A percentile compares a stretch with the other conserved stretches of the same genome.
These are phyloP conservation scores for Aspergillus unguis DNA, from an alignment of 2,329 filamentous ascomycete species.

Conservation along the genomic window DNA sequence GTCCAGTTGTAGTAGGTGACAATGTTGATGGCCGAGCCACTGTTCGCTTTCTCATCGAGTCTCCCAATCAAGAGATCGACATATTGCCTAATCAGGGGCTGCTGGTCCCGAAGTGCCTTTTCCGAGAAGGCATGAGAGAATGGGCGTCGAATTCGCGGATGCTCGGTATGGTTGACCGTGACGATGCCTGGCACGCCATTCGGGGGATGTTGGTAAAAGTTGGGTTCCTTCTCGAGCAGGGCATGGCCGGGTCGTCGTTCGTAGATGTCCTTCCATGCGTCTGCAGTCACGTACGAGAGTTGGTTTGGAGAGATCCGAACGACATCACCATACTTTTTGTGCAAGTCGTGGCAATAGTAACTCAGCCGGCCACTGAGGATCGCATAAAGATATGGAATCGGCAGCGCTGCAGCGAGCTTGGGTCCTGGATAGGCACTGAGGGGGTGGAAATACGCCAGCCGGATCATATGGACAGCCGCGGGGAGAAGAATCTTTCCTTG, in stretches of 20 bases:
- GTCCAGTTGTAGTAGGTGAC: conserved; percentile 12
- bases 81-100: conserved; percentile 30
- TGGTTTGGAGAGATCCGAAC: conserved; percentile 43
- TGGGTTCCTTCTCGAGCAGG: not conserved
- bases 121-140: conserved; percentile 38
- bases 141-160: conserved; percentile 31
- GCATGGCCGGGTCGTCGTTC: not conserved
- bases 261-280: conserved; percentile 33
- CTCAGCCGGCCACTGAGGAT: too few relatives aligned
- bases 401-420: too few relatives aligned
- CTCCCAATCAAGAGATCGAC: conserved; percentile 27
- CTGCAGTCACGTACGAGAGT: conserved; percentile 31
- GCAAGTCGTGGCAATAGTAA: conserved; percentile 14
- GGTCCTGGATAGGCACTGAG: too few relatives aligned
- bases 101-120: conserved; percentile 32
- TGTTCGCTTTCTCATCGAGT: conserved; percentile 3
- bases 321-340: conserved; percentile 28
- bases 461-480: too few relatives aligned
- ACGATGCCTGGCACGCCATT: not conserved
- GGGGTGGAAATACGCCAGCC: too few relatives aligned
- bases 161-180: conserved; percentile 21
- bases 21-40: not conserved
- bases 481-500: too few relatives aligned
- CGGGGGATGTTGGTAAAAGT: not conserved
- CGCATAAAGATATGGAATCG: too few relatives aligned